Percentiles rank a stretch among this genome's conserved stretches.
Conservation (phyloP, 495 filamentous ascomycete species). For the Bacidia rubella region DNA sequence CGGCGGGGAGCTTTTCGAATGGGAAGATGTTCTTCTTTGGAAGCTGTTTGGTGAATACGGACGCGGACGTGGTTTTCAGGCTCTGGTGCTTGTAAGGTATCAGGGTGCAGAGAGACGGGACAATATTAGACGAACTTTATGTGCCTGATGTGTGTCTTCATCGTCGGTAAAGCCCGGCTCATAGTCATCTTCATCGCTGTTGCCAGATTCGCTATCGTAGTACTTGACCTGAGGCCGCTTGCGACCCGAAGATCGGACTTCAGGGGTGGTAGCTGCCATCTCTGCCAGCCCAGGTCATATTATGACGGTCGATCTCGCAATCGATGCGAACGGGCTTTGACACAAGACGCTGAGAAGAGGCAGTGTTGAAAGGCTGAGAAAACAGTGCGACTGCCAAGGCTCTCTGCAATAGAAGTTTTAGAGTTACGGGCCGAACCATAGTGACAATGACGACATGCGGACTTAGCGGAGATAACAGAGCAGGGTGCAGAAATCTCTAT, state of each 20-base stretch:
- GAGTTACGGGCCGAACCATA: too few species aligned
- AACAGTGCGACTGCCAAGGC: too few species aligned
- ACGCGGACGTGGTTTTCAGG: background rate
- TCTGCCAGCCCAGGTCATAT: too few species aligned
- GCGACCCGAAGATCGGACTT: slow-evolving; percentile 7
- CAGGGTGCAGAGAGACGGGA: background rate
- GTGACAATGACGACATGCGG: too few species aligned
- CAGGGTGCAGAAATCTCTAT: too few species aligned
- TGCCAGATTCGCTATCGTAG: slow-evolving; percentile 5
- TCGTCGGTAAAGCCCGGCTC: background rate
- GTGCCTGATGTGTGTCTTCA: background rate
- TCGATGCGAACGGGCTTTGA: slow-evolving; percentile 23
- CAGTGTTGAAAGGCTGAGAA: too few species aligned
- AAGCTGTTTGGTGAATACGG: background rate
- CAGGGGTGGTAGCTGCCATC: too few species aligned
- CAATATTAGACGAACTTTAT: background rate
- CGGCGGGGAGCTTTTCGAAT: slow-evolving; percentile 7
- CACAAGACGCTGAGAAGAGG: too few species aligned
- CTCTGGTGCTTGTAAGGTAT: background rate
- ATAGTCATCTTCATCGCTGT: background rate
- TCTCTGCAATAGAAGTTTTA: too few species aligned
- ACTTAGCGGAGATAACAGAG: too few species aligned
- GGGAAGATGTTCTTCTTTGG: slow-evolving; percentile 14
- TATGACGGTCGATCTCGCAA: too few species aligned
- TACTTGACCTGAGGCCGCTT: slow-evolving; percentile 8